Evolutionary conservation across 352 stramenopile genomes (phyloP).

Genomic region (Phytopythium aichiense): DNA sequence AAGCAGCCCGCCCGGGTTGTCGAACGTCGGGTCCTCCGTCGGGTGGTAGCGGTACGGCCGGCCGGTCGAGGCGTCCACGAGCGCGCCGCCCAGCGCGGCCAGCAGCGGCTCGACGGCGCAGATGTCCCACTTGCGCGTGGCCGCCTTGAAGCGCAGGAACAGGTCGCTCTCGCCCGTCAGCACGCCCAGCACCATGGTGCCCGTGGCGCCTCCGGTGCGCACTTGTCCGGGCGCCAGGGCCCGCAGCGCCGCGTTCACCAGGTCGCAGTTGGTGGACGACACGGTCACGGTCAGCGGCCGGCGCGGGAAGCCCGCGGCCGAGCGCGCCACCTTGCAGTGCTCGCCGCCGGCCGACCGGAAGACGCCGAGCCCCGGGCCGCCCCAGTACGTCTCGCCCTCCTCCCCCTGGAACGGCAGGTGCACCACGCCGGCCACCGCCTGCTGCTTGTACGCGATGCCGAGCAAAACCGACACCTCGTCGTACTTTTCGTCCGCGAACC

Average conservation of each 20-base stretch:
- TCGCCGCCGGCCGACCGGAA: conserved; percentile 36
- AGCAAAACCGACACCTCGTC: conserved; percentile 79
- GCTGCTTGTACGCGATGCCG: conserved; percentile 62
- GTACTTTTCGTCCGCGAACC: conserved; percentile 66
- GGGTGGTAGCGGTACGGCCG: conserved; percentile 62
- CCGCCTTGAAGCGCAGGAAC: conserved; percentile 67
- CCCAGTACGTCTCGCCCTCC: conserved; percentile 61
- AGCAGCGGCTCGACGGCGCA: conserved; percentile 68
- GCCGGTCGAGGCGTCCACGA: conserved; percentile 49
- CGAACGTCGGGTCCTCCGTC: conserved; percentile 41
- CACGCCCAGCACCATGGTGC: conserved; percentile 68
- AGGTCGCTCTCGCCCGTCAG: conserved; percentile 55
- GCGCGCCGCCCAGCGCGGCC: conserved; percentile 42
- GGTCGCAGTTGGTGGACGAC: conserved; percentile 49
- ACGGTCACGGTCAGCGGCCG: conserved; percentile 46
- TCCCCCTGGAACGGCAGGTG: conserved; percentile 61
- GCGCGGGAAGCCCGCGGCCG: conserved; percentile 24
- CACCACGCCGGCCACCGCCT: conserved; percentile 63
- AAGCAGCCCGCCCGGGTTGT: conserved; percentile 60
- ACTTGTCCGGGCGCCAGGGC: conserved; percentile 31
- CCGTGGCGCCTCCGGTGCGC: conserved; percentile 54
- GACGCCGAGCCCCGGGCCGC: conserved; percentile 46
- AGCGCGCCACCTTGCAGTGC: conserved; percentile 23
- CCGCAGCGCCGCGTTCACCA: conserved; percentile 37
- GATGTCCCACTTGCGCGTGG: conserved; percentile 78